These are phyloP conservation scores for Nakazawaea siamensis DNA, from an alignment of 805 yeast genomes.

Conservation along the genomic window DNA sequence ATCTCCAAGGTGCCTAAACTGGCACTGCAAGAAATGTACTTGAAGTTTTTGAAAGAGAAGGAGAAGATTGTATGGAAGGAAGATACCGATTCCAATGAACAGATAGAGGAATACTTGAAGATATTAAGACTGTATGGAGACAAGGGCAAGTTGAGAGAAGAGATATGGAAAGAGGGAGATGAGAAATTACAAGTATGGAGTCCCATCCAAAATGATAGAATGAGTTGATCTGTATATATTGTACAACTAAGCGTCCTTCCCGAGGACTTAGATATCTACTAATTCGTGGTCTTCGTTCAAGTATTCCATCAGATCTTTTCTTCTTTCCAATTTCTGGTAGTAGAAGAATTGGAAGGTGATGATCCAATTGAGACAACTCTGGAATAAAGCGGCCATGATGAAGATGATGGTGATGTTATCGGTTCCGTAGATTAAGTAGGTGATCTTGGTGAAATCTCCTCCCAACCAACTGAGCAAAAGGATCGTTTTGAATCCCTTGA, in stretches of 20 bases:
- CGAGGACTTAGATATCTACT: background rate
- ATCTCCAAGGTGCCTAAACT: constrained; percentile 14
- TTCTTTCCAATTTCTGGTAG: constrained; percentile 31
- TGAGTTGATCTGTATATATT: background rate
- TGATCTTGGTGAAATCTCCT: constrained; percentile 76
- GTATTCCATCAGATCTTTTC: constrained; percentile 9
- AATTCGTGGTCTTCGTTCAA: constrained; percentile 8
- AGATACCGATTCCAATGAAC: constrained; percentile 4
- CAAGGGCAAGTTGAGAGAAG: constrained; percentile 17
- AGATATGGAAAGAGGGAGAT: constrained; percentile 9
- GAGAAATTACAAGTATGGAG: constrained; percentile 6
- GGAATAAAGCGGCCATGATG: constrained; percentile 66
- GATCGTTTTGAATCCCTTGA: constrained; percentile 73
- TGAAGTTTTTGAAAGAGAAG: constrained; percentile 7
- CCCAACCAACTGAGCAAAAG: constrained; percentile 78
- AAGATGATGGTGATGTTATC: constrained; percentile 57
- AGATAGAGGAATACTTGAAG: constrained; percentile 10
- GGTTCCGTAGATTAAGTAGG: constrained; percentile 71
- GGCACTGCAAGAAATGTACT: constrained; percentile 1
- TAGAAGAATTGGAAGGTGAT: constrained; percentile 68
- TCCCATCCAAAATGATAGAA: constrained; percentile 7
- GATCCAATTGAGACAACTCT: constrained; percentile 64
- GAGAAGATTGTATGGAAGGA: constrained; percentile 8
- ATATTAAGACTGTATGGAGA: constrained; percentile 26
- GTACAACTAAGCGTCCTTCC: too few relatives aligned